Base-by-base conservation (phyloP, 345 rosid genomes). In the Xanthoceras sorbifolium region DNA sequence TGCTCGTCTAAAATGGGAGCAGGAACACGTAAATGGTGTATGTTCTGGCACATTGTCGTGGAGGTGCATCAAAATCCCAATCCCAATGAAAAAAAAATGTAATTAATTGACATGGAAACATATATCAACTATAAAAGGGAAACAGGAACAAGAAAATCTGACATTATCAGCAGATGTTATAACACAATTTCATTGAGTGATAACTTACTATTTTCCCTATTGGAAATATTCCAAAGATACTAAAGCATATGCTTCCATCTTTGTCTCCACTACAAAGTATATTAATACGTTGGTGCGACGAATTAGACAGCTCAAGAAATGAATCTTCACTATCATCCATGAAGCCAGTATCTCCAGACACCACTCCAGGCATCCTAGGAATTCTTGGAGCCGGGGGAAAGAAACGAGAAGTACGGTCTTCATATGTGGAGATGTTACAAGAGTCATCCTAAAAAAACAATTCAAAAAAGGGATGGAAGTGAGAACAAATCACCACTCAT, bases 221-320 rank as follows among this genome's bases (percentile, higher is more conserved):
- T 40, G 91, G 94, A 87, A 92, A 93, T 86, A 93, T 92, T 79
- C 99, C 99, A 81, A 95, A 95, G 77, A 95, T 90, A 78, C 87
- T 90, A 72, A 93, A 93, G 88, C 92, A 90, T 68, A 93, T 84
- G 85, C 82, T 86, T 82, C 99, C 99, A 79, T 93, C 92, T 73
- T 76, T 90, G 82, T 93, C 94, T 71, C 92, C 93, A 77, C 98
- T 92, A 78, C 98, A 93, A 28, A 95, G 89, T 79, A 93, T 84
- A 85, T 93, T 95, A 84, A 93, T 93, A n/a, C 91, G 85, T 57
- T 86, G 93, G 84, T 89, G 84, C 12, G 94, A 91, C 67, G 94
- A 88, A 77, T 85, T 88, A 61, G 99, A 90, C 69, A 93, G 86
- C 82, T 92, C 96, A 76, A 76, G 84, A 31, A 92, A 89, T 71